These are phyloP conservation scores for Sicyos edulis DNA, from an alignment of 306 rosid species.

Conservation along the genomic window DNA sequence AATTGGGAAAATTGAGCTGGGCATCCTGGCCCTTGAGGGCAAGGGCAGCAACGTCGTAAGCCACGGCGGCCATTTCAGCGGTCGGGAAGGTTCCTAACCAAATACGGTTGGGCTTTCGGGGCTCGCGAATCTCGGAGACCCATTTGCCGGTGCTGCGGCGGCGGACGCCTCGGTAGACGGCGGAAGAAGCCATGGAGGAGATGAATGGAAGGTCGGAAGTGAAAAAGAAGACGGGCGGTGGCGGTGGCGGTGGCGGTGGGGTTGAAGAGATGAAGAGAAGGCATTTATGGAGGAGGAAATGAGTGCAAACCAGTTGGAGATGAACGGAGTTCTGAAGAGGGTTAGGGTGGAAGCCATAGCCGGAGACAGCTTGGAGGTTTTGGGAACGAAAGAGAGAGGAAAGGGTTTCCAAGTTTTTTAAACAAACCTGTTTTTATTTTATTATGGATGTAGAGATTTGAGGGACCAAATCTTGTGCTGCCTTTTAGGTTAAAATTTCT, in stretches of 20 bases:
- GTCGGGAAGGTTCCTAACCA: constrained; percentile 90
- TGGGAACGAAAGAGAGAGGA: background rate
- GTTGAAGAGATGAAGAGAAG: constrained; percentile 14
- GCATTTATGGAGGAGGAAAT: constrained; percentile 40
- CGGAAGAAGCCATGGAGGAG: constrained; percentile 8
- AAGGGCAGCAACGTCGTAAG: constrained; percentile 87
- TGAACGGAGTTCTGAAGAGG: constrained; percentile 38
- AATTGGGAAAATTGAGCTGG: constrained; percentile 77
- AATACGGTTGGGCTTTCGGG: constrained; percentile 41
- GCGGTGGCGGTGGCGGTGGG: background rate
- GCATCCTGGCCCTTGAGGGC: constrained; percentile 74
- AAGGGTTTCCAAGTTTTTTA: background rate
- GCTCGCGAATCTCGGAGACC: constrained; percentile 58
- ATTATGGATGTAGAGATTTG: constrained; percentile 23
- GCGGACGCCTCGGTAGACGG: constrained; percentile 41
- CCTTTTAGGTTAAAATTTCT: no score
- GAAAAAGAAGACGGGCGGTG: background rate
- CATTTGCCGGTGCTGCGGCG: constrained; percentile 51
- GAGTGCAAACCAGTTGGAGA: constrained; percentile 52
- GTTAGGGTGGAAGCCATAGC: constrained; percentile 28
- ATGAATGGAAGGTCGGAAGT: background rate
- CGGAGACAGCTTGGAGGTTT: constrained; percentile 35
- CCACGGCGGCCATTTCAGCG: constrained; percentile 91
- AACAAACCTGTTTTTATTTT: constrained; percentile 1
- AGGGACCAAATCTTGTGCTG: no score